A percentile compares a stretch with the other conserved stretches of the same genome.
These are phyloP conservation scores for Kwoniella sp. DNA, from an alignment of 768 basidiomycete species.

Conservation along the genomic window DNA sequence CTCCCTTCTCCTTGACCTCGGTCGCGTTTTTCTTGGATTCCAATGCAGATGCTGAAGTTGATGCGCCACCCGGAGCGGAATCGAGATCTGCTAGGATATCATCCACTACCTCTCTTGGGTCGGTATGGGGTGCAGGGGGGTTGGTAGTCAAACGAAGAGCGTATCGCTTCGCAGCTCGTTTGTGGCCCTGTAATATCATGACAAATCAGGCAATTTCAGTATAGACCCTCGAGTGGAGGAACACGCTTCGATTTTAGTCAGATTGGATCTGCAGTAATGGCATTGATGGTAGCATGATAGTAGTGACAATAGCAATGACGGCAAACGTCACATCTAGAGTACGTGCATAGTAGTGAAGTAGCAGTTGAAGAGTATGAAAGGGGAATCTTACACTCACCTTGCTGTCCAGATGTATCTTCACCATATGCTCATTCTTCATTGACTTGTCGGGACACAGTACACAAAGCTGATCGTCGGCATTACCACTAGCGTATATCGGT, in stretches of 20 bases:
- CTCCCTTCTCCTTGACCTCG: neutral
- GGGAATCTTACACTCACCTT: conserved; percentile 35
- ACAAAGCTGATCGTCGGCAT: conserved; percentile 22
- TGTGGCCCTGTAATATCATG: conserved; percentile 28
- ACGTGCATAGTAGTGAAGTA: too few species aligned
- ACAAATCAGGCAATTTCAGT: too few species aligned
- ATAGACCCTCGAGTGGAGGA: too few species aligned
- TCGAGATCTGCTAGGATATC: conserved; percentile 27
- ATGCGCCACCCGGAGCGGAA: too few species aligned
- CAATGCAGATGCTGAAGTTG: too few species aligned
- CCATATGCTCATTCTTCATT: conserved; percentile 37
- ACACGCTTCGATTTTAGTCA: too few species aligned
- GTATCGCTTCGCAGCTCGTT: conserved; percentile 38
- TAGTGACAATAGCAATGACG: too few species aligned
- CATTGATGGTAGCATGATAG: too few species aligned
- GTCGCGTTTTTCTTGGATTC: too few species aligned
- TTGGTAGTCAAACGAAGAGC: conserved; percentile 11
- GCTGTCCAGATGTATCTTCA: conserved; percentile 31
- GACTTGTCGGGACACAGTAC: conserved; percentile 43
- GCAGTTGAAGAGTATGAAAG: too few species aligned
- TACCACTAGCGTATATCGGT: conserved; percentile 30
- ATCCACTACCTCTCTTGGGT: conserved; percentile 30
- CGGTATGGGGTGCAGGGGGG: conserved; percentile 1
- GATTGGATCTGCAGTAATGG: too few species aligned
- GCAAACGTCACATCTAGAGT: too few species aligned